Percentiles rank a stretch among this genome's conserved stretches.
Conservation (phyloP, 2,329 filamentous ascomycete genomes). For the Tolypocladium ophioglossoides region DNA sequence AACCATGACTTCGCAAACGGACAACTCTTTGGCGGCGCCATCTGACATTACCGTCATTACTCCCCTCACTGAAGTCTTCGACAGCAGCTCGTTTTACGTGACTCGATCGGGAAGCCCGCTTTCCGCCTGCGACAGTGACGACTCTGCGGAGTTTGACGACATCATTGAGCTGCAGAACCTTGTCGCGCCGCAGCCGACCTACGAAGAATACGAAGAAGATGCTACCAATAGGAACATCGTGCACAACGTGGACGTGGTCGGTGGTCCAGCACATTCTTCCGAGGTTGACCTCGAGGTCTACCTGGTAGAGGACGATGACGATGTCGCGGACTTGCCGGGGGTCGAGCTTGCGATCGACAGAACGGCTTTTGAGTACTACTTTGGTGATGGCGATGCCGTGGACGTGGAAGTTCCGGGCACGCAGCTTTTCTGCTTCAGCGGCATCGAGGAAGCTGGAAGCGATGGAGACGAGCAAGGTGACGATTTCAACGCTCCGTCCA, state of each 20-base stretch:
- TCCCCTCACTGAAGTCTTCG: neutral
- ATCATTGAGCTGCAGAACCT: slow-evolving; percentile 10
- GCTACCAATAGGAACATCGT: slow-evolving; percentile 13
- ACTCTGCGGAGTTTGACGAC: slow-evolving; percentile 5
- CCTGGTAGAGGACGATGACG: slow-evolving; percentile 14
- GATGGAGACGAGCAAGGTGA: neutral
- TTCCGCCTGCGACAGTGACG: slow-evolving; percentile 2
- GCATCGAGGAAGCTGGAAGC: neutral
- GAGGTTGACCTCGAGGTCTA: slow-evolving; percentile 20
- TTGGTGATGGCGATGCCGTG: slow-evolving; percentile 10
- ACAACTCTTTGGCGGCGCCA: neutral
- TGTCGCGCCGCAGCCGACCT: slow-evolving; percentile 8
- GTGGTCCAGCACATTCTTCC: neutral
- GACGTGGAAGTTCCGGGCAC: slow-evolving; percentile 16
- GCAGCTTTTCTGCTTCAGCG: slow-evolving; percentile 3
- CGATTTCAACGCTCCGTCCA: no score
- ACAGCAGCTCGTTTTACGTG: neutral
- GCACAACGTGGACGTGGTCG: slow-evolving; percentile 15
- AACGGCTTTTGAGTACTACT: slow-evolving; percentile 14
- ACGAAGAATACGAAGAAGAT: slow-evolving; percentile 5
- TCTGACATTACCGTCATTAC: neutral
- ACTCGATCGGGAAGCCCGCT: neutral
- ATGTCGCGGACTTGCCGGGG: slow-evolving; percentile 14
- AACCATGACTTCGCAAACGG: neutral
- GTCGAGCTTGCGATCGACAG: slow-evolving; percentile 19